A percentile compares a stretch with the other conserved stretches of the same genome.
Evolutionary conservation across 305 asterid species (phyloP).

Genomic region (Fraxinus greggii): DNA sequence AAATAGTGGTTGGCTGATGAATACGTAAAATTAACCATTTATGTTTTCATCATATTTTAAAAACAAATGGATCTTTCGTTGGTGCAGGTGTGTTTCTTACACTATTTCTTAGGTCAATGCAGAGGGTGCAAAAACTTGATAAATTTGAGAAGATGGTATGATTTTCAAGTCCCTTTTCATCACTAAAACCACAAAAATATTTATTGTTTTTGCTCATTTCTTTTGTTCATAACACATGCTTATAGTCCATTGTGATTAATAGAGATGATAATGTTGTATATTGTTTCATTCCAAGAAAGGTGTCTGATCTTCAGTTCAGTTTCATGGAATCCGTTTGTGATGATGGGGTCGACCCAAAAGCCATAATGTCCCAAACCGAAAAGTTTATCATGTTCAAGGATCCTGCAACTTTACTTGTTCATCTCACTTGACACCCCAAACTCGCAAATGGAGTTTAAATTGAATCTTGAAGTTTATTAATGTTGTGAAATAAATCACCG

Average conservation of each 20-base stretch:
- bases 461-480: neutral
- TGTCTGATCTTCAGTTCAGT: no score
- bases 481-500: no score
- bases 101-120: slow-evolving; percentile 67
- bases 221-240: neutral
- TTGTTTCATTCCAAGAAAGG: neutral
- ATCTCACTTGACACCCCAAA: neutral
- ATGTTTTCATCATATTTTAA: no score
- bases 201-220: neutral
- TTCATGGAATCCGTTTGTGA: neutral
- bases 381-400: neutral
- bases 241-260: neutral
- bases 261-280: no score
- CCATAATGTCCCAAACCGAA: neutral
- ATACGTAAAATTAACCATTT: neutral
- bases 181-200: neutral
- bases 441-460: neutral
- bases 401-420: neutral
- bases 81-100: slow-evolving; percentile 61
- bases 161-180: slow-evolving; percentile 9
- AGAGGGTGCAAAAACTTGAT: slow-evolving; percentile 66
- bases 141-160: slow-evolving; percentile 79
- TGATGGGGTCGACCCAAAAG: neutral
- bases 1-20: neutral
- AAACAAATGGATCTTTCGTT: no score